Percentiles rank a stretch among this genome's conserved stretches.
These are phyloP conservation scores for Phytophthora litchii DNA, from an alignment of 352 stramenopile genomes.

Conservation along the genomic window DNA sequence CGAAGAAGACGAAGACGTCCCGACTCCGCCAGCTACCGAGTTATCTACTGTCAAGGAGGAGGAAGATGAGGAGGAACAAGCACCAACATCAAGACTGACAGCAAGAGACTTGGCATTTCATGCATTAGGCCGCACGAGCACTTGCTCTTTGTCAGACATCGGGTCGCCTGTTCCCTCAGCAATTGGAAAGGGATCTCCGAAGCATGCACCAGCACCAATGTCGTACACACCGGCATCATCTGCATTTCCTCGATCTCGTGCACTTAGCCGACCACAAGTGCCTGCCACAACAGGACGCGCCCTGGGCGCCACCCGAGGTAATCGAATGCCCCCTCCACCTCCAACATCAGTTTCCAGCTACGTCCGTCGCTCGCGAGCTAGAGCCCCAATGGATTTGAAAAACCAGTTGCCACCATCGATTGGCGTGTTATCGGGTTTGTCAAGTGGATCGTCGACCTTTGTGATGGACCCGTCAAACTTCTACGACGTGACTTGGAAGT, in stretches of 20 bases:
- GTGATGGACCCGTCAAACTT: conserved; percentile 54
- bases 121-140: conserved; percentile 35
- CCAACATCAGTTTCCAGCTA: conserved; percentile 29
- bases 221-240: conserved; percentile 39
- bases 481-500: conserved; percentile 68
- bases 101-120: conserved; percentile 38
- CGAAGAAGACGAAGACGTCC: conserved; percentile 9
- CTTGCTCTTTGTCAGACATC: conserved; percentile 29
- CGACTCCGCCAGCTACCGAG: conserved; percentile 20
- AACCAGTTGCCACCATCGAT: conserved; percentile 68
- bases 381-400: conserved; percentile 54
- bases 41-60: conserved; percentile 34
- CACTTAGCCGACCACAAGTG: conserved; percentile 21
- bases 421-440: conserved; percentile 60
- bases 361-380: conserved; percentile 47
- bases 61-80: conserved; percentile 22
- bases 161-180: conserved; percentile 27
- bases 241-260: conserved; percentile 29
- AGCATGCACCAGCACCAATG: conserved; percentile 24
- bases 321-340: conserved; percentile 15
- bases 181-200: conserved; percentile 19
- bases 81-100: conserved; percentile 23
- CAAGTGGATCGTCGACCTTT: conserved; percentile 65
- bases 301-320: background rate
- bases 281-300: conserved; percentile 30